Conservation (phyloP, 352 stramenopile species). For the Globisporangium rhizosaccharum region DNA sequence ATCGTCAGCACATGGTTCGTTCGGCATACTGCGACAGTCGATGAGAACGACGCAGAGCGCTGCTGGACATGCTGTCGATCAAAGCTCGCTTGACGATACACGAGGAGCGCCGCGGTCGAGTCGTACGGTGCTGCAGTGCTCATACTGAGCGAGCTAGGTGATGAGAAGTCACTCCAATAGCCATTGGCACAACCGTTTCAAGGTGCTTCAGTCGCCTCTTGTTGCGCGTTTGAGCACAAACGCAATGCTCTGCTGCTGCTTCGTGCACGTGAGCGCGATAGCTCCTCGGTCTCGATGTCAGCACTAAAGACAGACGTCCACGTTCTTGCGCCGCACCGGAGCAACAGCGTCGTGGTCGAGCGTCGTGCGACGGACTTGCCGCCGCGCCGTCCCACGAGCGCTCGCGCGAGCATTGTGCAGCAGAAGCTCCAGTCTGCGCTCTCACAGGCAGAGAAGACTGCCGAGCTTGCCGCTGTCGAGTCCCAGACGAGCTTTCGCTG, state of each 20-base stretch:
- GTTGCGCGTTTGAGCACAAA: too few species aligned
- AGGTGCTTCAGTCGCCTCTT: background rate
- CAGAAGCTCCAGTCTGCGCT: conserved; percentile 64
- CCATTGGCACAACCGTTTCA: conserved; percentile 5
- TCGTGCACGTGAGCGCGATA: too few species aligned
- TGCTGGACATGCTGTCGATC: conserved; percentile 18
- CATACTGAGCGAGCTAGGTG: conserved; percentile 10
- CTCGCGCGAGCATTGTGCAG: conserved; percentile 41
- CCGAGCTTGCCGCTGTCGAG: conserved; percentile 18
- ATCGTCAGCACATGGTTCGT: background rate
- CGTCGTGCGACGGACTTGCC: background rate
- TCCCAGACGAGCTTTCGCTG: conserved; percentile 19
- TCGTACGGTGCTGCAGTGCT: conserved; percentile 15
- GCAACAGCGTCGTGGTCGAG: conserved; percentile 4
- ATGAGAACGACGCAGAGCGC: conserved; percentile 26
- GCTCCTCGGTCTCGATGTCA: conserved; percentile 6
- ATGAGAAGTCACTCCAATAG: too few species aligned
- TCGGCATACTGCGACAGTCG: conserved; percentile 29
- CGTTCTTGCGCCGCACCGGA: background rate
- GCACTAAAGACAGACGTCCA: conserved; percentile 9
- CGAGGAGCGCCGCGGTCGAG: conserved; percentile 25
- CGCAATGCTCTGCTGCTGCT: too few species aligned
- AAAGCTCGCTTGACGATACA: conserved; percentile 32
- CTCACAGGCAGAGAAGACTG: conserved; percentile 39
- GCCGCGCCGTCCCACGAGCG: conserved; percentile 13